Evolutionary conservation across 768 basidiomycete genomes (phyloP).

Genomic region (Russula emetica): DNA sequence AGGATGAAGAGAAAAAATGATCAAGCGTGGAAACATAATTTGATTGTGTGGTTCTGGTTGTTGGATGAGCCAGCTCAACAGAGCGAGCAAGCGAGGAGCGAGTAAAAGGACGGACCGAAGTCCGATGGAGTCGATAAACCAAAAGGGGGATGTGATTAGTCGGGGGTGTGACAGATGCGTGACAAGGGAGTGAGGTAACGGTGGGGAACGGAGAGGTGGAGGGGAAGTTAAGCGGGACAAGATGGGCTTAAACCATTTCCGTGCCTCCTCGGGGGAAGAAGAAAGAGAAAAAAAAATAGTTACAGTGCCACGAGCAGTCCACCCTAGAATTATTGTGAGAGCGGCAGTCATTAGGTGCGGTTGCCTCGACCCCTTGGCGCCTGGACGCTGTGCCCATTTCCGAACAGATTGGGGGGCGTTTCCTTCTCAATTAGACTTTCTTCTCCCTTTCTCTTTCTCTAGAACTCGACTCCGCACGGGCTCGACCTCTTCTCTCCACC

Average conservation of each 20-base stretch:
- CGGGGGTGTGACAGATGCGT: neutral
- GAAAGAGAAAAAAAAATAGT: no score
- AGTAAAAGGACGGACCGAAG: neutral
- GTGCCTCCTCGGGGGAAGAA: neutral
- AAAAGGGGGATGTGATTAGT: conserved; percentile 13
- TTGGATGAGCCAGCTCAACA: neutral
- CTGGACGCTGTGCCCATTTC: conserved; percentile 21
- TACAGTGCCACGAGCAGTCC: neutral
- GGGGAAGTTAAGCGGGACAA: neutral
- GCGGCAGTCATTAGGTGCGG: neutral
- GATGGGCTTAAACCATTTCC: no score
- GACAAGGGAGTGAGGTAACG: conserved; percentile 1
- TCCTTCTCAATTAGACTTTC: neutral
- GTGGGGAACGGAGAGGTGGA: neutral
- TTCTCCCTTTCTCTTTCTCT: neutral
- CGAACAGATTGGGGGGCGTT: neutral
- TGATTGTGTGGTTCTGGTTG: no score
- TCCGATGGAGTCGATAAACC: conserved; percentile 12
- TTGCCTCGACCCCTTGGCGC: conserved; percentile 20
- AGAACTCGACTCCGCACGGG: conserved; percentile 11
- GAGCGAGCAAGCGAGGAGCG: neutral
- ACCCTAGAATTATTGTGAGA: conserved; percentile 13
- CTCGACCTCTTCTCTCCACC: conserved; percentile 22
- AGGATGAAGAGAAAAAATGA: neutral
- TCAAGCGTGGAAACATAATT: no score